Conservation (phyloP, 2,329 filamentous ascomycete species). For the Thielaviopsis populi region DNA sequence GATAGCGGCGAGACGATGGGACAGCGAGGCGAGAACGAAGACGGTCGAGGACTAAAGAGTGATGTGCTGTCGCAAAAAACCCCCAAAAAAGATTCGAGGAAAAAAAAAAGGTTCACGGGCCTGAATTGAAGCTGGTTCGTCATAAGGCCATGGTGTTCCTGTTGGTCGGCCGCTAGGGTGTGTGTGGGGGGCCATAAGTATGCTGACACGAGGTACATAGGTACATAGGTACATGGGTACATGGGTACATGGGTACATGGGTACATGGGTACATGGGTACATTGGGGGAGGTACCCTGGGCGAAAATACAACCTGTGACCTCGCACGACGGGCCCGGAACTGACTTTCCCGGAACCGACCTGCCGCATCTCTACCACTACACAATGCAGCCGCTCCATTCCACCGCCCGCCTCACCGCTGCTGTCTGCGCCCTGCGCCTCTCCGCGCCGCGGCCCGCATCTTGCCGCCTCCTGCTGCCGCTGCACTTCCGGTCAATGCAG, state of each 20-base stretch:
- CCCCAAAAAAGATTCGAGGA: background rate
- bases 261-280: background rate
- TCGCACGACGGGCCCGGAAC: background rate
- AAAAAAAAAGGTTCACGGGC: background rate
- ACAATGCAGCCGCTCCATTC: background rate
- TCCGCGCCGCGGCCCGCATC: background rate
- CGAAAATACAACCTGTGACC: background rate
- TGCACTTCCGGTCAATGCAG: background rate
- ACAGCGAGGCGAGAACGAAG: too few species aligned
- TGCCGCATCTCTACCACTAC: background rate
- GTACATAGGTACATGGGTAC: background rate
- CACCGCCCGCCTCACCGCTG: background rate
- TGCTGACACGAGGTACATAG: background rate
- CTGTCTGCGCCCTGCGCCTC: background rate
- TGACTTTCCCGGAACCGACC: background rate
- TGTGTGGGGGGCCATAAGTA: background rate
- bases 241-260: too few species aligned
- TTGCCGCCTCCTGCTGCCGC: background rate
- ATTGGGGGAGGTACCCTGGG: background rate
- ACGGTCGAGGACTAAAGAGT: too few species aligned
- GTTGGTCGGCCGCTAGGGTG: background rate
- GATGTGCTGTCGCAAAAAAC: background rate
- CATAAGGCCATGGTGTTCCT: conserved; percentile 6
- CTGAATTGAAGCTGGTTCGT: background rate
- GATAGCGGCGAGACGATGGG: background rate